Percentiles rank a stretch among this genome's conserved stretches.
Conservation (phyloP, 2,329 filamentous ascomycete species). For the Ceratocystis papillata region DNA sequence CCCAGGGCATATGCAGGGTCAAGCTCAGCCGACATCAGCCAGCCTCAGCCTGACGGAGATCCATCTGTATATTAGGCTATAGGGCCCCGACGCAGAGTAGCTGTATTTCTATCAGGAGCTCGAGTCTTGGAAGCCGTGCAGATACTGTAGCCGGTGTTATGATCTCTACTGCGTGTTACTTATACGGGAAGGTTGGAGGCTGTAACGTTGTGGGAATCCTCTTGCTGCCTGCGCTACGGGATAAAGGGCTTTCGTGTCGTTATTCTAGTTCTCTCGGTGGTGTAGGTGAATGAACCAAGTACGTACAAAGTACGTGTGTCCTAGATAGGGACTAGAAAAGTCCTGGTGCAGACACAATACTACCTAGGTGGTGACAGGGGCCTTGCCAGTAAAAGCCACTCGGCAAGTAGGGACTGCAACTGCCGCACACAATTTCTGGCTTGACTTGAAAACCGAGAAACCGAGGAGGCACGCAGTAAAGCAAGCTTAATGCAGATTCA, state of each 20-base stretch:
- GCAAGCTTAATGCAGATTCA: neutral
- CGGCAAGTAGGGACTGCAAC: conserved; percentile 4
- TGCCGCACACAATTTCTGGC: neutral
- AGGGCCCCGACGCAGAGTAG: neutral
- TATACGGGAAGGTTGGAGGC: neutral
- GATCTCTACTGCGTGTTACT: neutral
- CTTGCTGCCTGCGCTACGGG: too few species aligned
- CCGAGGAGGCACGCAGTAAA: neutral
- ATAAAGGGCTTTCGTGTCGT: too few species aligned
- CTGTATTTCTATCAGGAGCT: neutral
- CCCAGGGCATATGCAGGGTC: neutral
- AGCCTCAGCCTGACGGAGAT: neutral
- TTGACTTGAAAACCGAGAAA: conserved; percentile 4
- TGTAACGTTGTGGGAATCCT: too few species aligned
- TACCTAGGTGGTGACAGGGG: neutral
- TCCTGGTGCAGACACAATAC: neutral
- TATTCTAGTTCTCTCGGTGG: too few species aligned
- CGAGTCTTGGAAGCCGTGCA: neutral
- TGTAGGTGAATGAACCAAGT: too few species aligned
- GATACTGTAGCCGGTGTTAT: neutral
- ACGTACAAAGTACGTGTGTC: neutral
- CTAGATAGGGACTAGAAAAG: neutral
- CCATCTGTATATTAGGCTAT: neutral
- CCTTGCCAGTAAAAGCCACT: neutral
- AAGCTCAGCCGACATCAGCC: neutral